These are phyloP conservation scores for Remersonia thermophila DNA, from an alignment of 2,329 filamentous ascomycete genomes.

Conservation along the genomic window DNA sequence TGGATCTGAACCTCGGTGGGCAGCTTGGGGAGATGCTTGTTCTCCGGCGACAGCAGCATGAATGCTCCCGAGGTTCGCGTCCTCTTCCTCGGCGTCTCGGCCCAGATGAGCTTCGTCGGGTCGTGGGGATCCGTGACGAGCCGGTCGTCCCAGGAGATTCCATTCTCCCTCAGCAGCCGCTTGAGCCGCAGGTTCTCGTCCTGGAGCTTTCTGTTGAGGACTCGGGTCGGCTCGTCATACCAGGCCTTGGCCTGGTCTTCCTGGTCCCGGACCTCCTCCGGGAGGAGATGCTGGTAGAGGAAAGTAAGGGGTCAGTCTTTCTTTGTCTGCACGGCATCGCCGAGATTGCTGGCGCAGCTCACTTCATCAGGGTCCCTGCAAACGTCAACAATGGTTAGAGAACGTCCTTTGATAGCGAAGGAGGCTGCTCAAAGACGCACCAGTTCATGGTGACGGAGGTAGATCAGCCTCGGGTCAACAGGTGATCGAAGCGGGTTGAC, in stretches of 20 bases:
- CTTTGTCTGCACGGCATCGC: no score
- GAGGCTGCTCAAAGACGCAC: neutral
- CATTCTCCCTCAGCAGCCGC: conserved; percentile 38
- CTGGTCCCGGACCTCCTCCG: conserved; percentile 41
- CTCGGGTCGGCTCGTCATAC: conserved; percentile 37
- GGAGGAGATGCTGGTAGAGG: conserved; percentile 7
- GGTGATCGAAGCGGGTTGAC: no score
- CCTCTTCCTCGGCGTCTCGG: neutral
- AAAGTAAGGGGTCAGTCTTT: no score
- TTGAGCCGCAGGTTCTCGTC: conserved; percentile 40
- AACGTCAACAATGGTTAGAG: conserved; percentile 2
- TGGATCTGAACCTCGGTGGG: conserved; percentile 41
- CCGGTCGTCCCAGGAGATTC: conserved; percentile 37
- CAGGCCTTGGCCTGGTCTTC: conserved; percentile 36
- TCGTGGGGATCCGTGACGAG: conserved; percentile 14
- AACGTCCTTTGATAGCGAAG: no score
- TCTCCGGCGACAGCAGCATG: neutral
- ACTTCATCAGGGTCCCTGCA: conserved; percentile 5
- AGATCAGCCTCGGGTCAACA: conserved; percentile 23
- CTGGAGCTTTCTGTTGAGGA: conserved; percentile 31
- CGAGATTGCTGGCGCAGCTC: neutral
- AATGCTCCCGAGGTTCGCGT: neutral
- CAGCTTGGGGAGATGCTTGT: conserved; percentile 26
- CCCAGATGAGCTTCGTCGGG: neutral
- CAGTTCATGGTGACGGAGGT: conserved; percentile 10